Percentiles rank a stretch among this genome's conserved stretches.
Evolutionary conservation across 495 filamentous ascomycete species (phyloP).

Genomic region (Hypoxylon crocopeplum): DNA sequence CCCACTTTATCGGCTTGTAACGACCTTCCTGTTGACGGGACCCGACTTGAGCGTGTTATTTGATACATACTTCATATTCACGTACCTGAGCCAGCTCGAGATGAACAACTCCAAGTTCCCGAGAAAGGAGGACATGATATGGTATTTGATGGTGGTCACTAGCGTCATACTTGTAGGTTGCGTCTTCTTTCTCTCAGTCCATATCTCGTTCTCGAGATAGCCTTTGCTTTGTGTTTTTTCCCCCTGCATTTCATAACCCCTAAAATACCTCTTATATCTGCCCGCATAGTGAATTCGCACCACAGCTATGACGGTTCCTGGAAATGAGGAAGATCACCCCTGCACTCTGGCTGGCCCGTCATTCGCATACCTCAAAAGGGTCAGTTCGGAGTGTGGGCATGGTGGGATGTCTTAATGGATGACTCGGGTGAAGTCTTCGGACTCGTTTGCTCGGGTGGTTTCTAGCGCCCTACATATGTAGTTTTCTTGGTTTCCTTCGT

Average conservation of each 20-base stretch:
- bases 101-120: conserved; percentile 47
- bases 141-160: conserved; percentile 55
- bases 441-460: conserved; percentile 74
- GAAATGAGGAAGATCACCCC: conserved; percentile 96
- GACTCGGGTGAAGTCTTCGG: conserved; percentile 67
- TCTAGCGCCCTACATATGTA: conserved; percentile 82
- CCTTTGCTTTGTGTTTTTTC: background rate
- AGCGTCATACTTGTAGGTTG: conserved; percentile 54
- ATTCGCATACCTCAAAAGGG: conserved; percentile 81
- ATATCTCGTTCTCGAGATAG: background rate
- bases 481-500: conserved; percentile 6
- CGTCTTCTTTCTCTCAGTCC: conserved; percentile 6
- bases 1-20: conserved; percentile 60
- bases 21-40: conserved; percentile 75
- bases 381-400: conserved; percentile 78
- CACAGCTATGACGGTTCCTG: conserved; percentile 93
- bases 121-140: conserved; percentile 54
- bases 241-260: background rate
- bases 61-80: conserved; percentile 77
- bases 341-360: conserved; percentile 72
- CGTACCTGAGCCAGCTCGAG: conserved; percentile 54
- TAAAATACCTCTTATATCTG: conserved; percentile 84
- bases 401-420: conserved; percentile 91
- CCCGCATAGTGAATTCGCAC: conserved; percentile 82
- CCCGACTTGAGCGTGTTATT: conserved; percentile 69